Evolutionary conservation across 495 filamentous ascomycete genomes (phyloP), one percentile per base, ranked within the genome.

Genomic region (Penicillium malachiteum): DNA sequence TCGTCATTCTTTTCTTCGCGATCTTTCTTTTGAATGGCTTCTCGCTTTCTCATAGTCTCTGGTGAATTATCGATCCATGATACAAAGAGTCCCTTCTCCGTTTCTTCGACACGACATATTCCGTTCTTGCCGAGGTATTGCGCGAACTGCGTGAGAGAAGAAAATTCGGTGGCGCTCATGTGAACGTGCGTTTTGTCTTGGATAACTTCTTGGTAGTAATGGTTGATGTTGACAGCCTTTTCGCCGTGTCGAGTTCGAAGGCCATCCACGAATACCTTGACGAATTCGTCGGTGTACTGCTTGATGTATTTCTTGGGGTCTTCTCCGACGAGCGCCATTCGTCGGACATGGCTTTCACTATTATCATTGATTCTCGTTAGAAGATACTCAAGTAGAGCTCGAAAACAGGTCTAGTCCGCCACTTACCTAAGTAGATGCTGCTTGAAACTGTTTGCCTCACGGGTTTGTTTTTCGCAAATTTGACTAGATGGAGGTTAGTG

Each of bases 11-110:
- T 88, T 62, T 96, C 91, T 70, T 87, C 83, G 57, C 87, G 75
- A 68, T 97, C 92, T 72, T 90, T 91, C 70, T 86, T 85, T 64
- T 88, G 72, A 35, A 96, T 77, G 18, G 88, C 90, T 55, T 97
- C 92, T 43, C 87, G 80, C 48, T 91, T 75, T 63, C 82, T 77
- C 66, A 97, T 73, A 0, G 91, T 89, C 48, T 96, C 92, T 0
- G 91, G 90, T 32, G 82, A 87, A 62, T 92, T 89, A 71, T 99
- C 93, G 32, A 97, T 84, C 90, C 92, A 99, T 5, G 85, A 80
- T 48, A 99, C 81, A 61, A 90, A 86, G 12, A 97, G 58, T 1
- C 94, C 76, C 64, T 95, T 92, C 43, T 95, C 92, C 42, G 85
- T 88, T 62, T 98, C 94, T 58, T 95, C 89, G 0, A 97, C 90